Percentiles rank a stretch among this genome's conserved stretches.
phyloP scores from a whole-genome alignment of 129 eudicot genomes.

The carrot (Daucus carota) region DNA sequence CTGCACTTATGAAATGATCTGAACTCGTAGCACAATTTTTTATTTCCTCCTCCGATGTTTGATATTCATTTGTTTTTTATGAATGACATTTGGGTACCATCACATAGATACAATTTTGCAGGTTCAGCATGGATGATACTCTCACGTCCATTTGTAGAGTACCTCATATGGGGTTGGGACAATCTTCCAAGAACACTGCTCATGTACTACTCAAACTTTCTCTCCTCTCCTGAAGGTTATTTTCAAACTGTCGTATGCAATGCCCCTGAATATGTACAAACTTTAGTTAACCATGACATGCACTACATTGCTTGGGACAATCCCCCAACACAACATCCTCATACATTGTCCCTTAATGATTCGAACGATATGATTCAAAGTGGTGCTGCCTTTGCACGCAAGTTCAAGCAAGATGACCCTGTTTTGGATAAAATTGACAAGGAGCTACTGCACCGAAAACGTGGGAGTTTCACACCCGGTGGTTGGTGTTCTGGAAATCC shows the following conservation, averaged over 20 bases:
- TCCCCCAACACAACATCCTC: conserved; percentile 91
- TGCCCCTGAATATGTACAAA: conserved; percentile 56
- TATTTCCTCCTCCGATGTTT: background rate
- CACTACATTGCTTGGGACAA: conserved; percentile 82
- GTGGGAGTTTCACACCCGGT: conserved; percentile 75
- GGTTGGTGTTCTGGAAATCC: conserved; percentile 79
- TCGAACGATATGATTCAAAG: conserved; percentile 59
- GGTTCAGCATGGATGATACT: conserved; percentile 96
- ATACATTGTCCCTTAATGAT: conserved; percentile 54
- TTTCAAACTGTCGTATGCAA: conserved; percentile 87
- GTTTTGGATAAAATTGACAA: conserved; percentile 59
- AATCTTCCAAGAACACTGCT: conserved; percentile 82
- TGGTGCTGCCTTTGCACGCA: conserved; percentile 89
- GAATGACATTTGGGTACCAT: background rate
- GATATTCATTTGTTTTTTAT: background rate
- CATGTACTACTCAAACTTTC: conserved; percentile 82
- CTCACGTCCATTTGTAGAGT: conserved; percentile 71
- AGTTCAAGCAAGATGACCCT: conserved; percentile 49
- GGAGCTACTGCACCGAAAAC: conserved; percentile 42
- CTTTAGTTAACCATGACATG: conserved; percentile 80
- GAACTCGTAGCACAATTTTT: background rate
- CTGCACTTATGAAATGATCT: background rate
- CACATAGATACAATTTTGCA: background rate
- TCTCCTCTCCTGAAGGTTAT: conserved; percentile 94
- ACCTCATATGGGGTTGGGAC: conserved; percentile 93